A percentile compares a stretch with the other conserved stretches of the same genome.
Evolutionary conservation across 768 basidiomycete genomes (phyloP).

Genomic region (Pleurotus salmoneostramineus): DNA sequence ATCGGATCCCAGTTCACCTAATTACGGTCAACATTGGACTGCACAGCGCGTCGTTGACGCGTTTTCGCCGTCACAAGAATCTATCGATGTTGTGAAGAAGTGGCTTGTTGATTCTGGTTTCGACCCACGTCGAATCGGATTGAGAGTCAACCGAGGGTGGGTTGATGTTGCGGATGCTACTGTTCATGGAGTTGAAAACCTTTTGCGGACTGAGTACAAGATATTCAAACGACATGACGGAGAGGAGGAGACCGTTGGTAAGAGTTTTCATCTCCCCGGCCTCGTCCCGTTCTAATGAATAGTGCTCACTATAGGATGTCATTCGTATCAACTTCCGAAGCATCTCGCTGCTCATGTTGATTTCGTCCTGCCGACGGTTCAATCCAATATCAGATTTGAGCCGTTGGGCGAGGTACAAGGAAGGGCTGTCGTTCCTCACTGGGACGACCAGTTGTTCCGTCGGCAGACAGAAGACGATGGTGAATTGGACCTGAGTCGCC

Average conservation of each 20-base stretch:
- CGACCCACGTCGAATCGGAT: conserved; percentile 14
- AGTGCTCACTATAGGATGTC: conserved; percentile 17
- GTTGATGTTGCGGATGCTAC: conserved; percentile 24
- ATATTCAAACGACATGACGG: conserved; percentile 25
- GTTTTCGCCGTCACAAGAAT: conserved; percentile 25
- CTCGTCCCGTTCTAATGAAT: neutral
- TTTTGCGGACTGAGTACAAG: conserved; percentile 28
- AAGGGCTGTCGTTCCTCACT: neutral
- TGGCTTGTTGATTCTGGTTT: conserved; percentile 28
- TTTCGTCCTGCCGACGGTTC: conserved; percentile 30
- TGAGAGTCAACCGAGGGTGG: conserved; percentile 23
- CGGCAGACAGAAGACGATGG: neutral
- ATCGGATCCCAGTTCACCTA: conserved; percentile 29
- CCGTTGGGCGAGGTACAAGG: neutral
- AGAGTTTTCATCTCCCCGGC: conserved; percentile 2
- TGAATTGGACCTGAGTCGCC: conserved; percentile 9
- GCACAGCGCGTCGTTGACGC: conserved; percentile 20
- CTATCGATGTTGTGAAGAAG: conserved; percentile 18
- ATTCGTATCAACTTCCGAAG: conserved; percentile 27
- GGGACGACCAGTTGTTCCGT: neutral
- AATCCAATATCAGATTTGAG: conserved; percentile 19
- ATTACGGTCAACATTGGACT: conserved; percentile 31
- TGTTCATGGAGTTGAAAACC: conserved; percentile 24
- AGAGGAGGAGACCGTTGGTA: conserved; percentile 25
- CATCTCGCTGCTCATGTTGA: conserved; percentile 26